Evolutionary conservation across 257 asterid species (phyloP), one percentile per base, ranked within the genome.

Genomic region (Salvia splendens): DNA sequence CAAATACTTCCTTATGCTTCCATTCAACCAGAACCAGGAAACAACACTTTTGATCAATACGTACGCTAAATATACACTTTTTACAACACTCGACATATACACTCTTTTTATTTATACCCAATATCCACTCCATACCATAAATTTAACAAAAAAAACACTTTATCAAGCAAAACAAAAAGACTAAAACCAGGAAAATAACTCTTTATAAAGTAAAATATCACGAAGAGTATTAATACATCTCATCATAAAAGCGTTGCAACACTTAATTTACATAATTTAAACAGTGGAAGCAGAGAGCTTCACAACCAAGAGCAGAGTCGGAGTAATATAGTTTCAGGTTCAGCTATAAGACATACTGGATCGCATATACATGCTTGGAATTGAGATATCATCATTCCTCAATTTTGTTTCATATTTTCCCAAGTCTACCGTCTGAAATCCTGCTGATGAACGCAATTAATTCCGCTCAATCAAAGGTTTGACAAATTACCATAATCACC

Each of bases 201-300:
- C 8, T 40, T 40, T 40, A 40, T 53, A 6, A 54, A 3, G 48
- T 65, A 16, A 52, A 24, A 24, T 1, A 24, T 1, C 30, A 24
- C 30, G 28, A 40, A 45, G 52, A 5, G 64, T 8, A 36, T 30
- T n/a, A 35, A 3, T 17, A n/a, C 14, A 33, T 40, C 17, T 11
- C 47, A 58, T 12, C 43, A 65, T 14, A 61, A 50, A 66, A 24
- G 6, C 36, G 35, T 54, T 33, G 43, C 4, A 60, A 49, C 46
- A 43, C 69, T 16, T 73, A 61, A 60, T 67, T 38, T 54, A 73
- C 75, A 61, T 36, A 68, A 50, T 33, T 60, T 32, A 9, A 49
- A 50, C 17, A 49, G 45, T 28, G 50, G 17, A 20, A 20, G 24
- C 24, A 20, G 24, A 20, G 24, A 20, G 24, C 24, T 20, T 64